Evolutionary conservation across 306 rosid species (phyloP), one percentile per base, ranked within the genome.

Genomic region (Fragaria iinumae): DNA sequence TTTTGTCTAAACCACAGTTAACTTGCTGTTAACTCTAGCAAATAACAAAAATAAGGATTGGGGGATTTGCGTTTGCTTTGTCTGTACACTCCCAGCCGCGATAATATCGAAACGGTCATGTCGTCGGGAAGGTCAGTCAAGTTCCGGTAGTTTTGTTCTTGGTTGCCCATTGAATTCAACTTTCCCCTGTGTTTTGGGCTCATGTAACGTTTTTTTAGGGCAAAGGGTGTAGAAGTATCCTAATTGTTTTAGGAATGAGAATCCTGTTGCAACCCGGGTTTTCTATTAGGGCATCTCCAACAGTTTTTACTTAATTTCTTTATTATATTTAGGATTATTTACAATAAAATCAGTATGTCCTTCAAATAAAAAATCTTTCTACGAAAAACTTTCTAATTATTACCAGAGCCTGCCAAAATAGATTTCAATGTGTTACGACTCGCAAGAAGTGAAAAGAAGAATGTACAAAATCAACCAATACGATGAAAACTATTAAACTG

Each of bases 91-190:
- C 85, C 85, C 0, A 88, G 85, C 66, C 79, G 85, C 23, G 38
- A 75, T 55, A 87, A 81, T 55, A 91, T 89, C 21, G 83, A 34
- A 4, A 75, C 48, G 60, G 73, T 64, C 74, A 87, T 76, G 39
- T 91, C 93, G 8, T 69, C 78, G 6, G 93, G 96, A 68, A 89
- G 86, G 38, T 81, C 89, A 13, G 77, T 69, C 93, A 89, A 89
- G 25, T 85, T 72, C 55, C 68, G 80, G 48, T 20, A 9, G 34
- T 9, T 57, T 4, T 10, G 34, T 53, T 53, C 25, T 53, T 20
- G 59, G 59, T 57, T 56, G 25, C 8, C 60, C 60, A 53, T 53
- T 2, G 59, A 53, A 5, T 53, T 47, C 52, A 47, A 12, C 52
- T 29, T 12, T 47, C 8, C 4, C 17, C 16, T 14, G 41, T 38